Evolutionary conservation across 352 stramenopile genomes (phyloP).

Genomic region (Aphanomyces euteiches): DNA sequence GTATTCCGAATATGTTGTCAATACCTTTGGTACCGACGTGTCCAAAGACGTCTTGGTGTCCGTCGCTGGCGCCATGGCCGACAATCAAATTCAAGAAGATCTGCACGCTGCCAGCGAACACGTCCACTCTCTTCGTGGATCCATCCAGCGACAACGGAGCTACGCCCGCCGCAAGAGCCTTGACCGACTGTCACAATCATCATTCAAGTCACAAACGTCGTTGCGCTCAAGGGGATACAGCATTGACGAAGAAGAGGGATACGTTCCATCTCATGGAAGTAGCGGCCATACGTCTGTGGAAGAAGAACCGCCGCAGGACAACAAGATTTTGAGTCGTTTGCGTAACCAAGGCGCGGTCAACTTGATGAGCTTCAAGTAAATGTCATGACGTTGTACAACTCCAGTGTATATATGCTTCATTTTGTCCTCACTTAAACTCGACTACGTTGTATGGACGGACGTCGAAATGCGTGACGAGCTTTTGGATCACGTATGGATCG

Average conservation of each 20-base stretch:
- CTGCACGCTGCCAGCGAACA: slow-evolving; percentile 11
- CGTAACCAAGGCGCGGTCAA: slow-evolving; percentile 29
- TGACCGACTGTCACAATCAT: not conserved
- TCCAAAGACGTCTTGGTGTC: slow-evolving; percentile 22
- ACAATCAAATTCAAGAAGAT: slow-evolving; percentile 26
- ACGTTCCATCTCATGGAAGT: not conserved
- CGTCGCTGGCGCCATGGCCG: slow-evolving; percentile 13
- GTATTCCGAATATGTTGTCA: slow-evolving; percentile 27
- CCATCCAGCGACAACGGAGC: slow-evolving; percentile 17
- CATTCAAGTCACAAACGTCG: slow-evolving; percentile 12
- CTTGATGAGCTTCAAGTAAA: slow-evolving; percentile 29
- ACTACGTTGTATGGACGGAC: slow-evolving; percentile 76
- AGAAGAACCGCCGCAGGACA: not conserved
- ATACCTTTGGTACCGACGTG: slow-evolving; percentile 10
- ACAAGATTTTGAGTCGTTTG: slow-evolving; percentile 22
- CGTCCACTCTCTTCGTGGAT: slow-evolving; percentile 10
- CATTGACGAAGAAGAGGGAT: slow-evolving; percentile 3
- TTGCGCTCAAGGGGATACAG: not conserved
- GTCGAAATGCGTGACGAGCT: slow-evolving; percentile 58
- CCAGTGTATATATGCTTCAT: not conserved
- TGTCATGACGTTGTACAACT: not conserved
- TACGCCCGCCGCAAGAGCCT: slow-evolving; percentile 24
- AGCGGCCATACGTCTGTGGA: not conserved
- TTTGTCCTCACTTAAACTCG: slow-evolving; percentile 21
- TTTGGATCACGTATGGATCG: slow-evolving; percentile 70